Evolutionary conservation across 371 early-diverging fungal species (phyloP).

Genomic region (Cokeromyces recurvatus): DNA sequence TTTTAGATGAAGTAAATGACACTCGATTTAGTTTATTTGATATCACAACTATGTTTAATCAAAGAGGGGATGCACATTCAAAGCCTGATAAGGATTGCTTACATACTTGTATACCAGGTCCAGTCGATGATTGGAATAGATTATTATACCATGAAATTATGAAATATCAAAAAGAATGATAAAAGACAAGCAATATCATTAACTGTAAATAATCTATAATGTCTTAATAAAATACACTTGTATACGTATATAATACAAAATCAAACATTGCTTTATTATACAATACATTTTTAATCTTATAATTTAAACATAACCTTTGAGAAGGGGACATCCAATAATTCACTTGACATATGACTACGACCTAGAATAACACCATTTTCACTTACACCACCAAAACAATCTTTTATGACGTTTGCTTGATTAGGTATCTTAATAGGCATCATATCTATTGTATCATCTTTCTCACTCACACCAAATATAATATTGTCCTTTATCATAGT

Average conservation of each 20-base stretch:
- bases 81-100: constrained; percentile 22
- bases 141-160: not conserved
- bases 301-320: constrained; percentile 24
- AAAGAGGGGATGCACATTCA: constrained; percentile 41
- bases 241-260: too few relatives aligned
- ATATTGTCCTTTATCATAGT: constrained; percentile 17
- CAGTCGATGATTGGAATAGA: constrained; percentile 22
- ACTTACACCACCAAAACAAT: constrained; percentile 49
- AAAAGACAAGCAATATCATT: not conserved
- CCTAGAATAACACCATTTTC: constrained; percentile 57
- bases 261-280: not conserved
- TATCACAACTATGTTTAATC: constrained; percentile 26
- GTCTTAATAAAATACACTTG: not conserved
- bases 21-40: constrained; percentile 30
- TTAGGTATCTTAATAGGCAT: constrained; percentile 17
- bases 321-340: constrained; percentile 39
- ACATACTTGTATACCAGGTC: constrained; percentile 35
- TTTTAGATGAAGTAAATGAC: constrained; percentile 16
- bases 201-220: not conserved
- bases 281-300: not conserved
- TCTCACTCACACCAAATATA: constrained; percentile 26
- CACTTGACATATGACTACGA: constrained; percentile 21
- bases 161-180: too few relatives aligned
- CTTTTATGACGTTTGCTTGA: constrained; percentile 4
- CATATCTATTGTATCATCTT: constrained; percentile 30